phyloP scores from a whole-genome alignment of 2,329 filamentous ascomycete species.

The Botrytis deweyae region DNA sequence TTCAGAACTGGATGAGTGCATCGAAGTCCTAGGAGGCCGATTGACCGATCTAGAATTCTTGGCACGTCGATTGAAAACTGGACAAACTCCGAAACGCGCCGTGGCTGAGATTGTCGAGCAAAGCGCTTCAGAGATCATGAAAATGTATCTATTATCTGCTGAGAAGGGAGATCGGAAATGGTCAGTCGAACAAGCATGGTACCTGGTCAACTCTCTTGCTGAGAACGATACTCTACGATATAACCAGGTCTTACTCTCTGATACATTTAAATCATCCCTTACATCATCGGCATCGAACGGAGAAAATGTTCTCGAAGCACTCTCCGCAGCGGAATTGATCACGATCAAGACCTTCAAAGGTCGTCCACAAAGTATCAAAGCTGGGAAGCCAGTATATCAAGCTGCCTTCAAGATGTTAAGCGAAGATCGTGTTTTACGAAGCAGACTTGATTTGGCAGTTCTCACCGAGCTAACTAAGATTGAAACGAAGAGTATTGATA shows the following conservation, averaged over 20 bases:
- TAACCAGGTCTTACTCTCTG: constrained; percentile 78
- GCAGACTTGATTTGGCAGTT: constrained; percentile 70
- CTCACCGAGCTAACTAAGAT: constrained; percentile 67
- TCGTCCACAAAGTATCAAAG: constrained; percentile 72
- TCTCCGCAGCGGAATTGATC: constrained; percentile 85
- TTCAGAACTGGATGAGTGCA: constrained; percentile 74
- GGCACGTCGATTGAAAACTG: constrained; percentile 82
- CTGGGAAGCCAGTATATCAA: constrained; percentile 82
- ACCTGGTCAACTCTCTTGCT: constrained; percentile 76
- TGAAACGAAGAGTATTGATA: constrained; percentile 73
- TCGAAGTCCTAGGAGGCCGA: constrained; percentile 80
- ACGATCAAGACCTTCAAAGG: constrained; percentile 71
- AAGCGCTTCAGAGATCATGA: constrained; percentile 84
- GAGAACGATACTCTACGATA: constrained; percentile 70
- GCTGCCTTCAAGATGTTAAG: constrained; percentile 75
- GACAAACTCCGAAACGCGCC: constrained; percentile 77
- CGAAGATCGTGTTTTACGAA: constrained; percentile 68
- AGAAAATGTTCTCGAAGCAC: constrained; percentile 72
- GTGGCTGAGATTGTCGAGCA: constrained; percentile 87
- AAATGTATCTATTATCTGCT: constrained; percentile 78
- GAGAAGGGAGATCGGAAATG: constrained; percentile 57
- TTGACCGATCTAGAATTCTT: constrained; percentile 96
- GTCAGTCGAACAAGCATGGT: constrained; percentile 87
- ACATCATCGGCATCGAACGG: constrained; percentile 54
- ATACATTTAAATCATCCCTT: constrained; percentile 65